Evolutionary conservation across 306 rosid genomes (phyloP).

Genomic region (Medicago arabica): DNA sequence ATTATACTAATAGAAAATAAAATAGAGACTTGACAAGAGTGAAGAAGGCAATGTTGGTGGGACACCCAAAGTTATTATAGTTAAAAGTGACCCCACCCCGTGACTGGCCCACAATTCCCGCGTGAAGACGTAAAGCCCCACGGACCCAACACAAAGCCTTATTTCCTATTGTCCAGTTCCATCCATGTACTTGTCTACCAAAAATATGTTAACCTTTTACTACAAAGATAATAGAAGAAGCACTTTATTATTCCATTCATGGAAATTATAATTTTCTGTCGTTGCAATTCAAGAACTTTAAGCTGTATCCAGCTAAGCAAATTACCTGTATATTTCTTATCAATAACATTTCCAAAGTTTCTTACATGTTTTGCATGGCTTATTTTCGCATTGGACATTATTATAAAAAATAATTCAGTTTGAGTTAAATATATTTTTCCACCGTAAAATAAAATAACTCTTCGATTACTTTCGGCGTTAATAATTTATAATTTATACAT

Average conservation of each 20-base stretch:
- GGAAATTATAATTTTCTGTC: slow-evolving; percentile 14
- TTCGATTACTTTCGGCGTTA: background rate
- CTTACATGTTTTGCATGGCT: background rate
- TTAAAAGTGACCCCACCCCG: background rate
- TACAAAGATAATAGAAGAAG: slow-evolving; percentile 14
- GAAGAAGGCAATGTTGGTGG: background rate
- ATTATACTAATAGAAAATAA: background rate
- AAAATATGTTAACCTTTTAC: slow-evolving; percentile 19
- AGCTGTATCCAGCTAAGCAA: slow-evolving; percentile 34
- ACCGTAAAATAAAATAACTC: too few relatives aligned
- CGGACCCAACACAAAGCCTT: slow-evolving; percentile 19
- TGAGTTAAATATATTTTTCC: background rate
- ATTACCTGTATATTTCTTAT: slow-evolving; percentile 6
- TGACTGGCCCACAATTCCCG: slow-evolving; percentile 56
- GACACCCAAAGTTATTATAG: background rate
- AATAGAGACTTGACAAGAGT: background rate
- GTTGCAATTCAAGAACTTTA: background rate
- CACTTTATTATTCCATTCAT: background rate
- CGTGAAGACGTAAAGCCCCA: slow-evolving; percentile 43
- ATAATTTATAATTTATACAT: too few relatives aligned
- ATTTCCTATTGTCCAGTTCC: background rate
- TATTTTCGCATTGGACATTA: too few relatives aligned
- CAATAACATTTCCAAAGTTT: background rate
- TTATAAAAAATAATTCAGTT: too few relatives aligned
- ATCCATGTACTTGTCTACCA: background rate